Evolutionary conservation across 73 alveolate genomes (phyloP).

Genomic region (Symbiodinium natans): DNA sequence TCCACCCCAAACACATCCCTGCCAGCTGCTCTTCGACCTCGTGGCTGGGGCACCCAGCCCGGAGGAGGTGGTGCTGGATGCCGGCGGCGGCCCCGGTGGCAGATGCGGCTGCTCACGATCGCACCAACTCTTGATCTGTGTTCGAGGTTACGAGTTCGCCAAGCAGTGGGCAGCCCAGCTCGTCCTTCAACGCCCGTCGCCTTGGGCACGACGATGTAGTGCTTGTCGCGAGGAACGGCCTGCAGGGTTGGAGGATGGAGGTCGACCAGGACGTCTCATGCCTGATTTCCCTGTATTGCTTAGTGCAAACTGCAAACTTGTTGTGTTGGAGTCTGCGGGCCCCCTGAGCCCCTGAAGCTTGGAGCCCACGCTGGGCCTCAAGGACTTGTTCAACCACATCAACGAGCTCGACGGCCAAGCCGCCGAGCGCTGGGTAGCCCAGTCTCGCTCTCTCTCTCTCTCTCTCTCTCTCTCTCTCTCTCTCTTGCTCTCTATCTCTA

Average conservation of each 20-base stretch:
- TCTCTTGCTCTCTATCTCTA: no score
- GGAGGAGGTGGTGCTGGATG: slow-evolving; percentile 35
- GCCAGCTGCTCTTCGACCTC: slow-evolving; percentile 41
- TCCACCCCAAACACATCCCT: not conserved
- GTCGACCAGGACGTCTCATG: not conserved
- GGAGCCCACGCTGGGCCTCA: not conserved
- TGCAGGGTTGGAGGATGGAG: slow-evolving; percentile 43
- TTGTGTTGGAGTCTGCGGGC: no score
- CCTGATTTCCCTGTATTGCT: no score
- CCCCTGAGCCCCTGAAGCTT: not conserved
- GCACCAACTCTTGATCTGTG: no score
- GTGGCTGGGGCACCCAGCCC: slow-evolving; percentile 16
- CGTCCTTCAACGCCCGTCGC: no score
- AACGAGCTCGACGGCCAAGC: not conserved
- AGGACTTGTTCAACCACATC: slow-evolving; percentile 29
- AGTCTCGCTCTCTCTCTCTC: no score
- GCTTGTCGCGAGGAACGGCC: no score
- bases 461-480: no score
- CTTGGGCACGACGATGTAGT: no score
- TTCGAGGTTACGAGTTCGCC: not conserved
- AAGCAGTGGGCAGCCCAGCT: not conserved
- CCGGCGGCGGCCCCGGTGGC: not conserved
- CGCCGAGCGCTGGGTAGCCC: not conserved
- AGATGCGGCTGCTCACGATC: no score
- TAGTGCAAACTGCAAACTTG: no score